Evolutionary conservation across 148 eudicot genomes (phyloP).

Genomic region (Linanthus parryae): DNA sequence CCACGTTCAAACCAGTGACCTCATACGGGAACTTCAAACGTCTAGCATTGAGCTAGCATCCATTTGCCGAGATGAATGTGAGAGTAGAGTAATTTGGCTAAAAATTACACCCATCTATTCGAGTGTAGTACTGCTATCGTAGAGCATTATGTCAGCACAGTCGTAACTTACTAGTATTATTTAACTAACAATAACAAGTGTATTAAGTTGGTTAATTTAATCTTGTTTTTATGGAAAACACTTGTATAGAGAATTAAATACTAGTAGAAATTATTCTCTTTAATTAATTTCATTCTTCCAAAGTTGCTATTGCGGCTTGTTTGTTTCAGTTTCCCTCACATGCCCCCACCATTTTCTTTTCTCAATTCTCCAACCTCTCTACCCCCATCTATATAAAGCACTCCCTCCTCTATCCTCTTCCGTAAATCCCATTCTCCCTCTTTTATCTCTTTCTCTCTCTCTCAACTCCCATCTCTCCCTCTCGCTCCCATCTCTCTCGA

Average conservation of each 20-base stretch:
- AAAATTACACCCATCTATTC: background rate
- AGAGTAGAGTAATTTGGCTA: too few relatives aligned
- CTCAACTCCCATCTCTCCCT: conserved; percentile 10
- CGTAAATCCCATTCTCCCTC: conserved; percentile 19
- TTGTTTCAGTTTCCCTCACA: conserved; percentile 35
- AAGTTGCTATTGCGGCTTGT: conserved; percentile 60
- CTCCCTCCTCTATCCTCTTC: conserved; percentile 27
- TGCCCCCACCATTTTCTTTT: conserved; percentile 28
- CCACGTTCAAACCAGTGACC: too few relatives aligned
- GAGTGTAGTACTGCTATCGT: background rate
- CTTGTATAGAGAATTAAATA: too few relatives aligned
- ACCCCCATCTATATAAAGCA: conserved; percentile 20
- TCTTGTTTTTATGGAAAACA: too few relatives aligned
- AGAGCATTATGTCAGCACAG: background rate
- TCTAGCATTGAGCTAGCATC: too few relatives aligned
- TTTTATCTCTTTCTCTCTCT: conserved; percentile 17
- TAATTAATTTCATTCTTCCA: conserved; percentile 20
- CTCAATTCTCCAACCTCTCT: conserved; percentile 24
- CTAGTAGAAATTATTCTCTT: background rate
- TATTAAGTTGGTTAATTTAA: background rate
- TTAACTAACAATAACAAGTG: background rate
- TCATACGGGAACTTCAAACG: too few relatives aligned
- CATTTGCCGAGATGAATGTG: too few relatives aligned
- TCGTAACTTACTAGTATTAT: background rate
- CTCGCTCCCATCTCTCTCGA: conserved; percentile 1